Evolutionary conservation across 2,329 filamentous ascomycete species (phyloP).

Genomic region (Delphinella strobiligena): DNA sequence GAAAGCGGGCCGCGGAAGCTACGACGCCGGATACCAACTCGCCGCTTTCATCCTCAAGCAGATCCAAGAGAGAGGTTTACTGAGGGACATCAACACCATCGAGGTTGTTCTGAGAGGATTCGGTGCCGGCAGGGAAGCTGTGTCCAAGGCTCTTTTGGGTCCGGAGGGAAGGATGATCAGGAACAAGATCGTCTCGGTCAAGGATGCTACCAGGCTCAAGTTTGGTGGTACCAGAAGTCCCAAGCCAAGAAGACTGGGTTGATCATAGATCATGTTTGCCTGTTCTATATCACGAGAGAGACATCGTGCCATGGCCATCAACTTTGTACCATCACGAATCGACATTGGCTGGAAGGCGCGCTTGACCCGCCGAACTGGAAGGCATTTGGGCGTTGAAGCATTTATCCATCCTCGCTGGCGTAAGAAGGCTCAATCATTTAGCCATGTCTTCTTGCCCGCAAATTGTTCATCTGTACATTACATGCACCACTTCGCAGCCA

Average conservation of each 20-base stretch:
- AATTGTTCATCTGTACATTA: background rate
- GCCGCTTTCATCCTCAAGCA: conserved; percentile 70
- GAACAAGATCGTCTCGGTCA: conserved; percentile 63
- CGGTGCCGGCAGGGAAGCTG: conserved; percentile 75
- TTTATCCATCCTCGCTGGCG: no score
- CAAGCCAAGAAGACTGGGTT: conserved; percentile 70
- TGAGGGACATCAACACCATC: conserved; percentile 61
- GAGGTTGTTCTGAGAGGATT: conserved; percentile 80
- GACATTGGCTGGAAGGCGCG: no score
- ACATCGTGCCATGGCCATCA: no score
- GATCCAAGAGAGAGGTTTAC: conserved; percentile 70
- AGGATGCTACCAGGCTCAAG: conserved; percentile 82
- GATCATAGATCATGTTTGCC: conserved; percentile 1
- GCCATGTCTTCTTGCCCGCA: no score
- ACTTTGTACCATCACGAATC: no score
- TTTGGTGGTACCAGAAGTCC: conserved; percentile 87
- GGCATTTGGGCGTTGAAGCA: no score
- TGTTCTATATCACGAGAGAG: background rate
- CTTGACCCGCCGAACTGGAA: no score
- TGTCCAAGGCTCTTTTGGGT: conserved; percentile 78
- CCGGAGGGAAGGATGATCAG: conserved; percentile 68
- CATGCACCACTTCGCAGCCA: background rate
- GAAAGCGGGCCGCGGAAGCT: conserved; percentile 67
- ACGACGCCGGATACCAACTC: conserved; percentile 88
- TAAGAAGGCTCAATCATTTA: no score